Evolutionary conservation across 345 rosid genomes (phyloP), one percentile per base, ranked within the genome.

Genomic region (Camelina hispida): DNA sequence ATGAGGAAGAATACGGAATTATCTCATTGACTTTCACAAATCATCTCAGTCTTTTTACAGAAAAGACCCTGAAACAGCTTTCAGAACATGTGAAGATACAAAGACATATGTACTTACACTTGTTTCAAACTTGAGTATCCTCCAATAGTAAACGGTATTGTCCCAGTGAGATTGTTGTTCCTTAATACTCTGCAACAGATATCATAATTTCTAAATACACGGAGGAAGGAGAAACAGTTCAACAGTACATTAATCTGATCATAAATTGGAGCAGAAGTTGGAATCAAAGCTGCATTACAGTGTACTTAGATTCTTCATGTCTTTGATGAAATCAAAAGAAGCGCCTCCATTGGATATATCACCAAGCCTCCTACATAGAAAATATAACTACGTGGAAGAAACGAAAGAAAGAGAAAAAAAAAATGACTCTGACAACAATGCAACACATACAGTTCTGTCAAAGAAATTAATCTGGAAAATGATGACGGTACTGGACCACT

Each of bases 401-500:
- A 38, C 7, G 18, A 35, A 20, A 9, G 4, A 37, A 55, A 42
- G 53, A 53, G 6, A 43, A 44, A 53, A 28, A 0, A 34, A 35
- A 14, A 50, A 23, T 59, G 68, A 35, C 15, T 25, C 15, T 4
- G 51, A 50, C n/a, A 72, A 9, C 13, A 28, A 52, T 51, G 4
- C n/a, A 46, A 58, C 54, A 84, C 90, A 82, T 76, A 87, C 91
- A 86, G 30, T 20, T 76, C 84, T 78, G 35, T 54, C 81, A 87
- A 47, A 40, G 83, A 72, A 68, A 64, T 76, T 42, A 87, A 68
- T 59, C 78, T 86, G 46, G 88, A 68, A 55, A 89, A 81, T 65
- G 84, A 69, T 5, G 82, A 77, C n/a, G 92, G 92, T 37, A 85
- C 84, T 7, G 89, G 79, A 64, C 92, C 89, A 6, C 73, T 66